Evolutionary conservation across 768 basidiomycete genomes (phyloP).

Genomic region (Suillus plorans): DNA sequence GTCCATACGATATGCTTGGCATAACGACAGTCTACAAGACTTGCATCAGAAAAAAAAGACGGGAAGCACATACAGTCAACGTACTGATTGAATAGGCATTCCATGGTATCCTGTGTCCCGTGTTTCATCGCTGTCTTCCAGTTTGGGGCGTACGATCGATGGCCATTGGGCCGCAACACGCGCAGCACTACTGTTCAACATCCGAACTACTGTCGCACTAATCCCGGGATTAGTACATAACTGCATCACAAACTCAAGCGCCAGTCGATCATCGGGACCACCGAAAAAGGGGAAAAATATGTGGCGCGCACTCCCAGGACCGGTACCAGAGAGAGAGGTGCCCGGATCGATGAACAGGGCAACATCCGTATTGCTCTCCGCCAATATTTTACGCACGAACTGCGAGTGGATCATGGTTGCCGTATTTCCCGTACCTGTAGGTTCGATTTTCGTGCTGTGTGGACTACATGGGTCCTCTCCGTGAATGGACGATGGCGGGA

Average conservation of each 20-base stretch:
- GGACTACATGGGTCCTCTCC: constrained; percentile 20
- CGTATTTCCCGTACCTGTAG: constrained; percentile 45
- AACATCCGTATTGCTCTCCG: constrained; percentile 69
- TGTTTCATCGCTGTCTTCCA: constrained; percentile 39
- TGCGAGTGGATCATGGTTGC: constrained; percentile 68
- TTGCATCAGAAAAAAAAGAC: constrained; percentile 7
- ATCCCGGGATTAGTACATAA: constrained; percentile 61
- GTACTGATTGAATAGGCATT: constrained; percentile 3
- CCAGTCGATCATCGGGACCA: constrained; percentile 91
- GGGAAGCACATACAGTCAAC: constrained; percentile 10
- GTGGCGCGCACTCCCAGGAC: constrained; percentile 43
- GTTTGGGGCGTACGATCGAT: constrained; percentile 57
- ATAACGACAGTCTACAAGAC: constrained; percentile 43
- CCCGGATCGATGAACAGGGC: constrained; percentile 82
- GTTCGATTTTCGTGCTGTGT: constrained; percentile 20
- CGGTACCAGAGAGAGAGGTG: constrained; percentile 16
- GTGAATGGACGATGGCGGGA: constrained; percentile 36
- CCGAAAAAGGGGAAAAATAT: constrained; percentile 91
- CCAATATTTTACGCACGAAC: constrained; percentile 81
- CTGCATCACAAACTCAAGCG: constrained; percentile 79
- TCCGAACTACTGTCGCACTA: constrained; percentile 70
- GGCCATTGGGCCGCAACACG: constrained; percentile 59
- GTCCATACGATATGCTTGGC: constrained; percentile 73
- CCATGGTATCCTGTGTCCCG: constrained; percentile 13
- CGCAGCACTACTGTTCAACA: constrained; percentile 37